Evolutionary conservation across 257 asterid genomes (phyloP).

Genomic region (Salvia hispanica): DNA sequence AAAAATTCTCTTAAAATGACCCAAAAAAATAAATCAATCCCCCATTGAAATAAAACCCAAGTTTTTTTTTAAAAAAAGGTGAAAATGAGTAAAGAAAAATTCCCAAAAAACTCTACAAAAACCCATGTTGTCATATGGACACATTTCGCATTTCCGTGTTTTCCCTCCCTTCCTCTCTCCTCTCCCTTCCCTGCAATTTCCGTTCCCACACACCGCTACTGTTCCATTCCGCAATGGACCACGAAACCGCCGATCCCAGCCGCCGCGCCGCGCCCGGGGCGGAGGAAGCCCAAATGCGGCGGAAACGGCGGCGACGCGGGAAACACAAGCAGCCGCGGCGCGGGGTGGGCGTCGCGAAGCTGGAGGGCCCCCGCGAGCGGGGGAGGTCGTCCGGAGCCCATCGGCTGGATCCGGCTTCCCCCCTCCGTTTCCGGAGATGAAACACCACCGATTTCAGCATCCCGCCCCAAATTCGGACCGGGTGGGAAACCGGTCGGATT

Average conservation of each 20-base stretch:
- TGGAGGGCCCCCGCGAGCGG: constrained; percentile 47
- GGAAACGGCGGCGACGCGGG: background rate
- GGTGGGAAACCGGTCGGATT: background rate
- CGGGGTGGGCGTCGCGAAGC: constrained; percentile 78
- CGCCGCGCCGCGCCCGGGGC: constrained; percentile 37
- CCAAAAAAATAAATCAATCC: constrained; percentile 10
- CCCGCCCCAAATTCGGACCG: background rate
- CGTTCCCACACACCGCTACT: constrained; percentile 12
- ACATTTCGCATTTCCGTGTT: constrained; percentile 74
- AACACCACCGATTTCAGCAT: no score
- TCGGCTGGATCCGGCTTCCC: background rate
- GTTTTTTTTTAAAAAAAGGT: background rate
- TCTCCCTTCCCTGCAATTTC: background rate
- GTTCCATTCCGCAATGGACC: constrained; percentile 34
- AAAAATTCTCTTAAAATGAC: background rate
- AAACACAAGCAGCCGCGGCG: constrained; percentile 51
- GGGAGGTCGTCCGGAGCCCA: constrained; percentile 34
- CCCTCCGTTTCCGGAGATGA: constrained; percentile 9
- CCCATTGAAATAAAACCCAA: background rate
- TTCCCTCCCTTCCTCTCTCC: constrained; percentile 26
- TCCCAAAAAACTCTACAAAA: constrained; percentile 23
- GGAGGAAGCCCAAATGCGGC: constrained; percentile 36
- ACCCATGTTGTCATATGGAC: constrained; percentile 20
- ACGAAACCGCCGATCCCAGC: constrained; percentile 26
- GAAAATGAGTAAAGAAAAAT: constrained; percentile 28